Conservation (phyloP, 768 basidiomycete species). For the Suillus cothurnatus region DNA sequence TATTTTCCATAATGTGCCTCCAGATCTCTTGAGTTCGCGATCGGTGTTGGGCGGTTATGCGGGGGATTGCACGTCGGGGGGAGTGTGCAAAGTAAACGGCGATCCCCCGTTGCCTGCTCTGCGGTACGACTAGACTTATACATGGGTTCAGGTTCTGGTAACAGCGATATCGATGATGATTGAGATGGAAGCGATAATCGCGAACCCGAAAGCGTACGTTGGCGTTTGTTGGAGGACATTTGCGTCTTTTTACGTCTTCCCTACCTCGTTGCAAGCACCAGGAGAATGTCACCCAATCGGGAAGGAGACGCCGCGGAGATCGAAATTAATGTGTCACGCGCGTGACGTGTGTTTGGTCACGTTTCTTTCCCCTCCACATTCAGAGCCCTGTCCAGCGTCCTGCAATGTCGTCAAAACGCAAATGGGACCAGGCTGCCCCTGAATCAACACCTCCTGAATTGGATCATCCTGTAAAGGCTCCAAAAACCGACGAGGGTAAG, state of each 20-base stretch:
- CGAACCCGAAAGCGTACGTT: constrained; percentile 26
- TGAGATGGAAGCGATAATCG: constrained; percentile 34
- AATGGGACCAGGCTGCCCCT: constrained; percentile 73
- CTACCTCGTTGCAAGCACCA: constrained; percentile 12
- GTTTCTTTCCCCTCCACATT: constrained; percentile 7
- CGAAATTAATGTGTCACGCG: constrained; percentile 17
- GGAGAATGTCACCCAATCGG: constrained; percentile 5
- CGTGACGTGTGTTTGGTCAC: constrained; percentile 13
- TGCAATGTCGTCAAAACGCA: constrained; percentile 71
- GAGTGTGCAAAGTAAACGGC: constrained; percentile 64
- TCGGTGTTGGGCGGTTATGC: constrained; percentile 57
- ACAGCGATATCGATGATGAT: constrained; percentile 36
- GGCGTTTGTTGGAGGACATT: constrained; percentile 35
- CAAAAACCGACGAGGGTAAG: constrained; percentile 52
- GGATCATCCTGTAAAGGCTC: constrained; percentile 44
- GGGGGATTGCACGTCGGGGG: constrained; percentile 80
- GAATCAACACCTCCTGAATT: constrained; percentile 47
- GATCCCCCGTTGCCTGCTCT: constrained; percentile 27
- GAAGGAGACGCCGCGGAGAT: constrained; percentile 21
- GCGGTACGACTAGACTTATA: constrained; percentile 35
- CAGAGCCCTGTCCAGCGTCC: neutral
- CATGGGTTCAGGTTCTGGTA: constrained; percentile 31
- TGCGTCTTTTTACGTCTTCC: constrained; percentile 9
- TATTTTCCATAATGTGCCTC: constrained; percentile 84
- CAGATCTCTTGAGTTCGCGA: constrained; percentile 67